Base-by-base conservation (phyloP, 2,329 filamentous ascomycete genomes). In the Pseudomassariella vexata region DNA sequence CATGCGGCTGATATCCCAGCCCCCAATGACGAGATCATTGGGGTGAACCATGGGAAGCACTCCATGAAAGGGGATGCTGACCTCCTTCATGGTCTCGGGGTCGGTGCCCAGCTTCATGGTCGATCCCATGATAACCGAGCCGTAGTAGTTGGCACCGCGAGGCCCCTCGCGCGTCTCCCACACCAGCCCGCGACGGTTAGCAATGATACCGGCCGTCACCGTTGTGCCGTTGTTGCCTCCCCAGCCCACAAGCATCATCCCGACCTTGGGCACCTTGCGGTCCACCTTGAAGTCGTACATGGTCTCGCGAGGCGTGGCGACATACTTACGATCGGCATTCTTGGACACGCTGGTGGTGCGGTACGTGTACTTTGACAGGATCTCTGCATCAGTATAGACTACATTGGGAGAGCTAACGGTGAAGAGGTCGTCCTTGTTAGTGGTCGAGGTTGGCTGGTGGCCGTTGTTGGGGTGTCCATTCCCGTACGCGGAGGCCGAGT, bases 151-250 rank as follows among this genome's bases (percentile, higher is more conserved):
- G 63, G 92, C 83, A 44, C 76, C 70, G 44, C 79, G 86, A 47
- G 76, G 67, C 32, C 89, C 89, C 63, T 95, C 87, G 54, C 90
- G 89, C 51, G 92, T 96, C 44, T 95, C 86, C 92, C 92, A 98
- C 40, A 72, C 69, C 37, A 96, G 76, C 37, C 78, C 74, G 49
- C 82, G 85, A 57, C 86, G 85, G 67, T 98, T 98, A 64, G 90
- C 92, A 57, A 98, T 76, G 63, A 98, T 94, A 60, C 90, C 92
- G 41, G 92, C 92, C 38, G 92, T 96, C 41, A 98, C 87, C 37
- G 92, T 98, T 46, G 87, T 87, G 46, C 92, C 92, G 59, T 98
- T 98, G 78, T 98, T 98, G 55, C 92, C 92, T 63, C 92, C 92
- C 79, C 84, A 90, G 44, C 92, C 92, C 47, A 98, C 90, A 46